Conservation (phyloP, 176 grass and related monocot genomes). For the Neostapfia colusana region DNA sequence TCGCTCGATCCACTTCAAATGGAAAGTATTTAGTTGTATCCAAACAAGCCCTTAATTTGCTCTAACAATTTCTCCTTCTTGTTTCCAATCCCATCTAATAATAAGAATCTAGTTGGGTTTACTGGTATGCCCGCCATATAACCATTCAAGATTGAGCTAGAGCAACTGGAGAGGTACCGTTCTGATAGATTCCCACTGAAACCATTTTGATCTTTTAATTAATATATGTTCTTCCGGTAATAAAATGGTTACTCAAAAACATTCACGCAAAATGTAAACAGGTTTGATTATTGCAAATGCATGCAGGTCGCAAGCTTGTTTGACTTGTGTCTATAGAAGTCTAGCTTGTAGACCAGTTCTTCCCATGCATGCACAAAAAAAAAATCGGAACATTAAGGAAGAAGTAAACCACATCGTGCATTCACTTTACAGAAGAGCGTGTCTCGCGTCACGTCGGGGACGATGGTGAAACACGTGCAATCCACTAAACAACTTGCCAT, state of each 20-base stretch:
- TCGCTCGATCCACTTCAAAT: too few relatives aligned
- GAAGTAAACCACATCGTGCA: not conserved
- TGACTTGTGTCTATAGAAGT: not conserved
- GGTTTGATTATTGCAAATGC: not conserved
- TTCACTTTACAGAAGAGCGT: not conserved
- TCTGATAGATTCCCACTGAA: not conserved
- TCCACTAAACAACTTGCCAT: slow-evolving; percentile 1
- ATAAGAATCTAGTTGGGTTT: not conserved
- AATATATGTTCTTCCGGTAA: not conserved
- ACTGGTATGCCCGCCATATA: slow-evolving; percentile 15
- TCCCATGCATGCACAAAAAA: not conserved
- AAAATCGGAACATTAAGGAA: not conserved
- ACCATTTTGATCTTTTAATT: too few relatives aligned
- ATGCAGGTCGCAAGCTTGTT: too few relatives aligned
- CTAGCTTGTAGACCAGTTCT: not conserved
- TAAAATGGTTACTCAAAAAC: not conserved
- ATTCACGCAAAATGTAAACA: not conserved
- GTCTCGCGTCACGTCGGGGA: not conserved
- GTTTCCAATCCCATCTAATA: slow-evolving; percentile 16
- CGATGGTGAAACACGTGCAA: slow-evolving; percentile 2
- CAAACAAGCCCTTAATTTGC: not conserved
- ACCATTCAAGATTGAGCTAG: not conserved
- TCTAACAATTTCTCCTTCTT: not conserved
- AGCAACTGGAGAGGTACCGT: not conserved
- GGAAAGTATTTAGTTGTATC: too few relatives aligned